Conservation (phyloP, 108 stramenopile species). For the Bacterosira constricta region DNA sequence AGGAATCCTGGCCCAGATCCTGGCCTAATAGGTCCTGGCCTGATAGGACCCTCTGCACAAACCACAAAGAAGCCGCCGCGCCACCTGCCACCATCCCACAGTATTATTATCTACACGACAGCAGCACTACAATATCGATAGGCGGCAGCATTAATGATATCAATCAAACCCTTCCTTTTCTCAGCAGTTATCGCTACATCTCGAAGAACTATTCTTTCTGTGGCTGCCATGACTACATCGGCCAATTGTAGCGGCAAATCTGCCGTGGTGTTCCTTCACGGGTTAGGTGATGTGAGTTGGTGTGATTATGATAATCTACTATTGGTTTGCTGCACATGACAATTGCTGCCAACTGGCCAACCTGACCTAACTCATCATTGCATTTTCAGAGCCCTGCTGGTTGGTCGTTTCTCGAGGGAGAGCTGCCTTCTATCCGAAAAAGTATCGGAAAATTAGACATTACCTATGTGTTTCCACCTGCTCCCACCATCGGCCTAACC, state of each 20-base stretch:
- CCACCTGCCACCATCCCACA: no score
- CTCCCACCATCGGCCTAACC: constrained; percentile 76
- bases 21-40: no score
- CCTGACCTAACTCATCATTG: no score
- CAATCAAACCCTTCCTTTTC: not conserved
- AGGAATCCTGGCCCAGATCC: no score
- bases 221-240: constrained; percentile 25
- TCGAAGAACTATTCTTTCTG: constrained; percentile 4
- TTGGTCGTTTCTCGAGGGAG: constrained; percentile 63
- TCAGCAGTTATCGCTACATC: constrained; percentile 11
- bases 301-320: no score
- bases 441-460: constrained; percentile 52
- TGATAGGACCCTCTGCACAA: no score
- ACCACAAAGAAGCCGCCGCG: no score
- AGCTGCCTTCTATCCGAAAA: constrained; percentile 58
- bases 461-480: constrained; percentile 78
- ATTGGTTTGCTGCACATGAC: no score
- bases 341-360: no score
- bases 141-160: not conserved
- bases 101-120: no score
- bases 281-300: constrained; percentile 78
- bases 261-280: constrained; percentile 82
- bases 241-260: constrained; percentile 7
- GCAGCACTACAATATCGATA: not conserved
- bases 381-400: constrained; percentile 80